Conservation (phyloP, 352 stramenopile species). For the Globisporangium abappressorium region DNA sequence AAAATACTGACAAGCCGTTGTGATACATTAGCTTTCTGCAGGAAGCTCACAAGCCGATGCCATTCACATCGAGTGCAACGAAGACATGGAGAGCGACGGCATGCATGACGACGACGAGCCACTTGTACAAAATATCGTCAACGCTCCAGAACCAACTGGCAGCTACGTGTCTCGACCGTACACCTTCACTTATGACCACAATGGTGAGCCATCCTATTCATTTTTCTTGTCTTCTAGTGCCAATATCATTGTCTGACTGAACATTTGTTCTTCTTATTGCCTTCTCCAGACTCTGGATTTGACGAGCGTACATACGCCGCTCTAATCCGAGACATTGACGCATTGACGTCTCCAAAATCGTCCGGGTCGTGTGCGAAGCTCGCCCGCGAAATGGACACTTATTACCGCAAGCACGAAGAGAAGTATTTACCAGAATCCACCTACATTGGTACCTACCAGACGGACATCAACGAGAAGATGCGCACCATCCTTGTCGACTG, state of each 20-base stretch:
- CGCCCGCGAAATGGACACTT: conserved; percentile 57
- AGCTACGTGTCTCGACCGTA: conserved; percentile 50
- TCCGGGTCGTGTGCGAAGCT: conserved; percentile 51
- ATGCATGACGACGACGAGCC: conserved; percentile 6
- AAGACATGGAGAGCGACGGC: conserved; percentile 24
- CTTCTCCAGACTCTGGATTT: conserved; percentile 56
- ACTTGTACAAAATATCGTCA: neutral
- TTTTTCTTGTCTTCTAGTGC: neutral
- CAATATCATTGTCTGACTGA: neutral
- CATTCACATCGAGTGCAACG: conserved; percentile 6
- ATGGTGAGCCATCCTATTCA: conserved; percentile 13
- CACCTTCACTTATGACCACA: conserved; percentile 52
- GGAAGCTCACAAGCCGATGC: conserved; percentile 4
- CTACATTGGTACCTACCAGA: conserved; percentile 84
- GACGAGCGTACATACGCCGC: conserved; percentile 52
- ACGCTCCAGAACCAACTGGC: neutral
- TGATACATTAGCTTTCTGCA: conserved; percentile 6
- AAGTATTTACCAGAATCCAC: conserved; percentile 66
- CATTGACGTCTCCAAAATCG: conserved; percentile 21
- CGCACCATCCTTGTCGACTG: conserved; percentile 99
- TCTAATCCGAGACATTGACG: conserved; percentile 61
- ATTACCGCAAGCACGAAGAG: conserved; percentile 62
- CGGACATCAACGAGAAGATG: conserved; percentile 99
- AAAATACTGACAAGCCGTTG: neutral
- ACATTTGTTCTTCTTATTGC: neutral